phyloP scores from a whole-genome alignment of 208 protist genomes.

The Crithidia acanthocephali region DNA sequence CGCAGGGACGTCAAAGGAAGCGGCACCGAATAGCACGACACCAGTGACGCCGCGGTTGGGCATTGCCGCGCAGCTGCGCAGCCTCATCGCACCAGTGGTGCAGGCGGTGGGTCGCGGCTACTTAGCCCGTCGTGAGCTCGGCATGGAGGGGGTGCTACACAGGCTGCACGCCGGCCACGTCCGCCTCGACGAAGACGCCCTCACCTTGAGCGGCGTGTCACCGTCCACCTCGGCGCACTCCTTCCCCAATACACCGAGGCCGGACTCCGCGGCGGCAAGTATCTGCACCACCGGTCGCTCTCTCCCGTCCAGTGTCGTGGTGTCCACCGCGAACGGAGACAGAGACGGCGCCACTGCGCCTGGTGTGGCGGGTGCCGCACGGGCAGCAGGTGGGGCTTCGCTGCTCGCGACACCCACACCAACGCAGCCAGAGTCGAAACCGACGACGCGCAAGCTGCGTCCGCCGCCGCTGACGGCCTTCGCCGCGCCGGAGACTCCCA shows the following conservation, averaged over 20 bases:
- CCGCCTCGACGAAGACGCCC: not conserved
- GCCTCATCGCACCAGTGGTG: constrained; percentile 20
- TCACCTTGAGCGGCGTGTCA: not conserved
- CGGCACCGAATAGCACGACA: no score
- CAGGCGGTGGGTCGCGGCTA: constrained; percentile 50
- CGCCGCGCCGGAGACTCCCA: not conserved
- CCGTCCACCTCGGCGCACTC: not conserved
- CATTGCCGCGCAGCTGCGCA: constrained; percentile 16
- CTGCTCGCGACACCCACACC: not conserved
- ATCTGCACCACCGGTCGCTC: not conserved
- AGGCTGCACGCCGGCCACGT: not conserved
- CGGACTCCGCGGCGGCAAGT: not conserved
- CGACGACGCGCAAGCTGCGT: not conserved
- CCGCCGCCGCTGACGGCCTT: constrained; percentile 29
- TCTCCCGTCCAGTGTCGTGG: not conserved
- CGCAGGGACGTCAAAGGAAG: no score
- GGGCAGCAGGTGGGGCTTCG: not conserved
- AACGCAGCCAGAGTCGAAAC: not conserved
- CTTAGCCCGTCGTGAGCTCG: constrained; percentile 20
- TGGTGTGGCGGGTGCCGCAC: not conserved
- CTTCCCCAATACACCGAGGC: not conserved
- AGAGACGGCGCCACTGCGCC: not conserved
- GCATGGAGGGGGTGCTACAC: not conserved
- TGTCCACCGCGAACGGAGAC: not conserved
- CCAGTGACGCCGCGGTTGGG: no score